These are phyloP conservation scores for Citrullus mucosospermus DNA, from an alignment of 306 rosid species.

Conservation along the genomic window DNA sequence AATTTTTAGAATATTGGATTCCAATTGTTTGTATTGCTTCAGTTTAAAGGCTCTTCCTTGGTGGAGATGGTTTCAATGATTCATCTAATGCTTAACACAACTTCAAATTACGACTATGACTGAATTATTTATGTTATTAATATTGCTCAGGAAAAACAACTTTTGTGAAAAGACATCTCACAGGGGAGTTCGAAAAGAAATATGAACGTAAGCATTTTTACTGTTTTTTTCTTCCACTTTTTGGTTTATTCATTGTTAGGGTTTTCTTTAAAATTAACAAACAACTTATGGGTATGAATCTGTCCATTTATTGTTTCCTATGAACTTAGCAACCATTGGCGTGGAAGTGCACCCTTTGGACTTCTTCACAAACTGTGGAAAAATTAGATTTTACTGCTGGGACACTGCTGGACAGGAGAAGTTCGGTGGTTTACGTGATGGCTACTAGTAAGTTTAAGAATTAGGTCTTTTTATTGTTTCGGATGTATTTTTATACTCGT, in stretches of 20 bases:
- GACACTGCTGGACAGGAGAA: constrained; percentile 85
- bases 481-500: neutral
- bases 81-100: neutral
- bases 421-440: constrained; percentile 73
- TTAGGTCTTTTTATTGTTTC: neutral
- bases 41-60: neutral
- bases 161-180: constrained; percentile 61
- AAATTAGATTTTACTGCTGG: constrained; percentile 69
- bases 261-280: neutral
- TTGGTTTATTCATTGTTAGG: neutral
- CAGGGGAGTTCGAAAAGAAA: constrained; percentile 81
- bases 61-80: neutral
- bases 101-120: neutral
- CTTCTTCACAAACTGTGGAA: constrained; percentile 56
- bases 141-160: constrained; percentile 56
- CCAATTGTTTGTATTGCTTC: neutral
- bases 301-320: neutral
- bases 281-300: neutral
- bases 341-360: constrained; percentile 79
- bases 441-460: constrained; percentile 51
- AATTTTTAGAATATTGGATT: neutral
- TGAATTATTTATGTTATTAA: neutral
- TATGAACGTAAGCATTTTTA: constrained; percentile 37
- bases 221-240: neutral
- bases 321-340: constrained; percentile 47